Evolutionary conservation across 2,329 filamentous ascomycete species (phyloP), one percentile per base, ranked within the genome.

Genomic region (Stachybotrys chartarum): DNA sequence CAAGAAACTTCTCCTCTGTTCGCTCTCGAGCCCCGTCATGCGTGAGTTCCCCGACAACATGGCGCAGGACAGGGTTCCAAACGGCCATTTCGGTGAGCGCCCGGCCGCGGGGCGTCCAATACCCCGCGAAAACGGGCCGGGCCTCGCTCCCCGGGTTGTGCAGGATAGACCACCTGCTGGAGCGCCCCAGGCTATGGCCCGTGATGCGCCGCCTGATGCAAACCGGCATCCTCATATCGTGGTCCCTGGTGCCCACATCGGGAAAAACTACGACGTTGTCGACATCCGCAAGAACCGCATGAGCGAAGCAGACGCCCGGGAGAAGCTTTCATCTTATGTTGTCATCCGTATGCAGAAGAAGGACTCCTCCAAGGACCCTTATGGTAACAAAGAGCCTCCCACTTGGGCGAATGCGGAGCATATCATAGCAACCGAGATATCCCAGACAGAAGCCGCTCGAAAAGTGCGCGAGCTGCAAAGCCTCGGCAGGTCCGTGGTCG

Each of bases 331-430:
- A 0, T 68, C 70, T 1, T 77, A 73, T 57, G 51, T 66, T 32
- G 68, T 76, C 16, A 65, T 73, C 50, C 75, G 72, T 1, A 71
- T 79, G 51, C 72, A 78, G 56, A 78, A 73, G 63, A 58, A 66
- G 18, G 52, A 60, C 11, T 64, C 35, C 35, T 39, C 63, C 46
- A 63, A 72, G 46, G 72, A 75, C 56, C 64, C 70, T 7, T 64
- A 74, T 8, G 74, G 75, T 3, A 62, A 64, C 12, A 63, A 60
- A 3, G 47, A 63, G 32, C 61, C 58, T 48, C 64, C 72, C 3
- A 72, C 67, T 8, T 81, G 78, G 78, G 69, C 73, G 3, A 68
- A 64, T 17, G 72, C 70, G 8, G 58, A 63, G 3, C 63, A 64
- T 10, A 65, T 61, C 3, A 65, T 68, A 32, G 67, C 73, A n/a